Evolutionary conservation across 352 stramenopile genomes (phyloP).

Genomic region (Chrysophaeum taylorii): DNA sequence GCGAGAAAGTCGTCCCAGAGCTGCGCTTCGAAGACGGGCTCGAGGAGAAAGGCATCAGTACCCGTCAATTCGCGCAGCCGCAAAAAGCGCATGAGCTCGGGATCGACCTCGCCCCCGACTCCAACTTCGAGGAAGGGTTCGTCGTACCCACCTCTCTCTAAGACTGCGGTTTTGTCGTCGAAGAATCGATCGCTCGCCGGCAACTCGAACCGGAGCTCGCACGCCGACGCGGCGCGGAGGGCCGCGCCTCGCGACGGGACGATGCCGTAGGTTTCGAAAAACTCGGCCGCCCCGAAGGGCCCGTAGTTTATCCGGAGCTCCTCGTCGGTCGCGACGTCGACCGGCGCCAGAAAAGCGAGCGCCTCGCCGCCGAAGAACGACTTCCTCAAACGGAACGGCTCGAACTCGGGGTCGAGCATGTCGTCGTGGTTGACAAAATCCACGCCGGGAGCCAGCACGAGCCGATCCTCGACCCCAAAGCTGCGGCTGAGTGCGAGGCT

Average conservation of each 20-base stretch:
- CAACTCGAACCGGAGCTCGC: conserved; percentile 14
- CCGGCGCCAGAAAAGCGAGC: not conserved
- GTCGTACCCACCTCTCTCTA: not conserved
- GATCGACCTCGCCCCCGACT: conserved; percentile 43
- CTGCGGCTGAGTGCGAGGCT: not conserved
- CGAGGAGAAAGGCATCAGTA: conserved; percentile 56
- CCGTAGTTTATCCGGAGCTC: conserved; percentile 15
- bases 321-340: not conserved
- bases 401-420: conserved; percentile 7
- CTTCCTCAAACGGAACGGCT: not conserved
- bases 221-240: not conserved
- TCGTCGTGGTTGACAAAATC: conserved; percentile 19
- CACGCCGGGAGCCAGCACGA: conserved; percentile 13
- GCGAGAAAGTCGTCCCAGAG: conserved; percentile 58
- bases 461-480: not conserved
- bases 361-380: conserved; percentile 12
- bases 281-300: conserved; percentile 2
- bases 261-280: conserved; percentile 16
- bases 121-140: conserved; percentile 37
- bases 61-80: conserved; percentile 41
- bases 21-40: conserved; percentile 60
- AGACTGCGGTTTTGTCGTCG: conserved; percentile 15
- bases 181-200: conserved; percentile 11
- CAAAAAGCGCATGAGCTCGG: conserved; percentile 53
- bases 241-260: not conserved